Evolutionary conservation across 495 filamentous ascomycete species (phyloP).

Genomic region (Hypoxylon cercidicola): DNA sequence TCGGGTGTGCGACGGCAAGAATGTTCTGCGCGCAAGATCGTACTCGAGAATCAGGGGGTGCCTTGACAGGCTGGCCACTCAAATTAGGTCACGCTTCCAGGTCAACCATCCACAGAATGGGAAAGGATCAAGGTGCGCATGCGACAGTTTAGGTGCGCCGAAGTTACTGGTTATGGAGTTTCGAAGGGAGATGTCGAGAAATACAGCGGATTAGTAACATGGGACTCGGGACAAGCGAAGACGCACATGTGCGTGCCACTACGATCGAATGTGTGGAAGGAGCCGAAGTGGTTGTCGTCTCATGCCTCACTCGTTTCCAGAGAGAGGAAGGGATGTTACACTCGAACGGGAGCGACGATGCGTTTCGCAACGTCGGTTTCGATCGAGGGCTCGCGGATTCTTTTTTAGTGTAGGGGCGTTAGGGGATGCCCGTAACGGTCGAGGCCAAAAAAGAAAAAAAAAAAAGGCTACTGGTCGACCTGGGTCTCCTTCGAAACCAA

Average conservation of each 20-base stretch:
- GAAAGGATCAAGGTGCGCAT: constrained; percentile 30
- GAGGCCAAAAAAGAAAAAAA: constrained; percentile 11
- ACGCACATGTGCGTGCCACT: constrained; percentile 36
- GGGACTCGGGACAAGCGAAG: constrained; percentile 39
- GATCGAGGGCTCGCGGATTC: constrained; percentile 17
- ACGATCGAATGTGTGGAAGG: constrained; percentile 29
- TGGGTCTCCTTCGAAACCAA: constrained; percentile 16
- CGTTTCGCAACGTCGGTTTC: constrained; percentile 28
- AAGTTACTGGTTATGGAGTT: constrained; percentile 34
- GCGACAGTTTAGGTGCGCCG: constrained; percentile 22
- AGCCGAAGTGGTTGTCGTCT: constrained; percentile 29
- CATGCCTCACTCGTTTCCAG: constrained; percentile 28
- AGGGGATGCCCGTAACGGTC: constrained; percentile 8
- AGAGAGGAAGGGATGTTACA: constrained; percentile 39
- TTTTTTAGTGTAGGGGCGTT: not conserved
- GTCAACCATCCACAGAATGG: constrained; percentile 35
- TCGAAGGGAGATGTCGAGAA: constrained; percentile 41
- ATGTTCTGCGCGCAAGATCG: constrained; percentile 38
- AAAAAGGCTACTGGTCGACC: constrained; percentile 5
- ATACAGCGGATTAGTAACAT: constrained; percentile 41
- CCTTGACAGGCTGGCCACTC: constrained; percentile 41
- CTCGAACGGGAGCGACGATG: constrained; percentile 34
- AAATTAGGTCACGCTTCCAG: constrained; percentile 36
- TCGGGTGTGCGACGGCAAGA: constrained; percentile 43
- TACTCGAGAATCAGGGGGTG: constrained; percentile 34